phyloP scores from a whole-genome alignment of 495 filamentous ascomycete genomes.

The Chaetomium fimeti region DNA sequence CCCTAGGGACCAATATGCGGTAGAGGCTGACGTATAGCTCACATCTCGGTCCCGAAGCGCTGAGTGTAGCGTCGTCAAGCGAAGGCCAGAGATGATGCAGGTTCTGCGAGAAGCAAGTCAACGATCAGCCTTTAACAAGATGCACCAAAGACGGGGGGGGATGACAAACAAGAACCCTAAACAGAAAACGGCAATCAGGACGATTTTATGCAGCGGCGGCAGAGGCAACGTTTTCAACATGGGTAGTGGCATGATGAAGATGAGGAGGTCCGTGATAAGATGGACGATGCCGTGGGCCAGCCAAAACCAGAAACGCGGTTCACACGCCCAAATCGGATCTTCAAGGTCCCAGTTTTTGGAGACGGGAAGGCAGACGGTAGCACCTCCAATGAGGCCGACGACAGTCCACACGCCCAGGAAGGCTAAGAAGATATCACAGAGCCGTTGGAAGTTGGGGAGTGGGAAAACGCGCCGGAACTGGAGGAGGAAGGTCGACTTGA shows the following conservation, averaged over 20 bases:
- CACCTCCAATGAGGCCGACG: slow-evolving; percentile 4
- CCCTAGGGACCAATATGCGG: background rate
- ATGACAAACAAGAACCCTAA: slow-evolving; percentile 7
- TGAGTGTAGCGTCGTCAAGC: background rate
- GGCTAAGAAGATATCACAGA: slow-evolving; percentile 11
- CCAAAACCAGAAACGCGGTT: background rate
- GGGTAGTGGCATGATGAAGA: slow-evolving; percentile 12
- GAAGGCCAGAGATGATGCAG: background rate
- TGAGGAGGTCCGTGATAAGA: slow-evolving; percentile 3
- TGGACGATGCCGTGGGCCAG: background rate
- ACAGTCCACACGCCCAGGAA: slow-evolving; percentile 1
- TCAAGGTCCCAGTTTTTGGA: slow-evolving; percentile 8
- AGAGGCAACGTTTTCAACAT: background rate
- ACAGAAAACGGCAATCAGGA: background rate
- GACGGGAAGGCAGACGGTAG: background rate
- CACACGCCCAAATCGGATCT: background rate
- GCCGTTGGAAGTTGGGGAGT: slow-evolving; percentile 7
- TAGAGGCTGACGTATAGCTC: slow-evolving; percentile 1
- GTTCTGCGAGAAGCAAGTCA: background rate
- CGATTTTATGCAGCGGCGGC: slow-evolving; percentile 6
- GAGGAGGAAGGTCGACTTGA: slow-evolving; percentile 7
- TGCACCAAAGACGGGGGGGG: background rate
- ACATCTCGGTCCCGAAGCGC: slow-evolving; percentile 3
- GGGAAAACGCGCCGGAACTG: slow-evolving; percentile 14
- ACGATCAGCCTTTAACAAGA: background rate